Evolutionary conservation across 441 rosid genomes (phyloP), one percentile per base, ranked within the genome.

Genomic region (Pelargonium australe): DNA sequence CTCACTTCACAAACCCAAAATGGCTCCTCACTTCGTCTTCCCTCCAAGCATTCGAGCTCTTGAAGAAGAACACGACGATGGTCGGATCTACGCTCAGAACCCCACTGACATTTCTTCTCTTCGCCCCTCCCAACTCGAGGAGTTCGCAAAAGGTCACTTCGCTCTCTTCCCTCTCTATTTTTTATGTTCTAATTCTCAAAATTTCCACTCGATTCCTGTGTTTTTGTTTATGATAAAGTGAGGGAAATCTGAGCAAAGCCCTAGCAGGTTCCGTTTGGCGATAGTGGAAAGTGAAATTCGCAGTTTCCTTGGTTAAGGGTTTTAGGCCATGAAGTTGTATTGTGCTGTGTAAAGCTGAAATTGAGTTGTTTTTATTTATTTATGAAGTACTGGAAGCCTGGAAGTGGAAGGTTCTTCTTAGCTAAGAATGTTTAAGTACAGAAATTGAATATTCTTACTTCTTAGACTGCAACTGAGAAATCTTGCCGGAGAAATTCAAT

Each of bases 101-200:
- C 81, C 85, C 69, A 68, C 80, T 82, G 89, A 89, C 66, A 68
- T 87, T 49, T 34, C 82, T 67, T 81, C 87, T 5, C 84, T 92
- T 57, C 89, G 86, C 44, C 77, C 93, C 55, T 76, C 90, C 13
- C 79, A 87, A 70, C 86, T 90, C 23, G 96, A 89, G 73, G 99
- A 95, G 78, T 88, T 95, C 76, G 97, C 87, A 84, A 95, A 92
- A 87, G 99, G 99, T 88, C 72, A 43, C 16, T 23, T 66, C 9
- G 8, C 8, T 57, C 70, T 65, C 20, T 68, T 13, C 61, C 14
- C 17, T 67, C 0, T 63, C 4, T 13, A 17, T 37, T 14, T 53
- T 17, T 55, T 13, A 25, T 13, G 20, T n/a, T 67, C 68, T 19
- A 10, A 40, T 57, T 45, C 8, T 9, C 23, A 16, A 37, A 40